Evolutionary conservation across 441 rosid genomes (phyloP), one percentile per base, ranked within the genome.

Genomic region (Gossypium davidsonii): DNA sequence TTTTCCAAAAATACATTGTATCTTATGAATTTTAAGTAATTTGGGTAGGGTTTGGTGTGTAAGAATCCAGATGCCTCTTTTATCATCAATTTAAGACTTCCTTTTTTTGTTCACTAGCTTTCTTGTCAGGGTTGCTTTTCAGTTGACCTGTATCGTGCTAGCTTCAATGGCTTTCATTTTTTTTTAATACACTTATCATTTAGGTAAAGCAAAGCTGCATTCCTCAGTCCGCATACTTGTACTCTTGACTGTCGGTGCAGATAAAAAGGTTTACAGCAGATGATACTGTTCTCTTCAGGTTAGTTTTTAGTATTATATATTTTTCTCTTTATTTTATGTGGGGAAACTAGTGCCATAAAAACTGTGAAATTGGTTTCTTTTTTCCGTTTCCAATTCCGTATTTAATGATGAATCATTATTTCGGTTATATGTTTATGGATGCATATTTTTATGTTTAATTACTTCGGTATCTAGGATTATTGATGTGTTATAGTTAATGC

Each of bases 131-230:
- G 57, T 67, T 48, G n/a, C 58, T 67, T 25, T 49, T 49, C 42
- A 25, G 4, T 49, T 67, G 23, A 26, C 4, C n/a, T 25, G n/a
- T 49, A 49, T 67, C 39, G 14, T 67, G 42, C 61, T 26, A 15
- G 34, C 46, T 15, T 52, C 26, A 7, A 10, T 52, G 42, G 26
- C 49, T 51, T 51, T 51, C 52, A 9, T 26, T 48, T 15, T 48
- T 15, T 28, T 12, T 14, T 23, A 49, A 66, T 8, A 51, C 61
- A 52, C 28, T 26, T 26, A 28, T 68, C 39, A 31, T 51, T 68
- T 31, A 51, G 72, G 72, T 68, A 20, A 68, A 52, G n/a, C 20
- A 20, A 52, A 52, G 72, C 26, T 51, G 48, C 48, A 52, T 52
- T 68, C 2, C 4, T 52, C 17, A 68, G 28, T 52, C 18, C 14